Percentiles rank a stretch among this genome's conserved stretches.
These are phyloP conservation scores for Alternaria consortialis DNA, from an alignment of 2,329 filamentous ascomycete species.

Conservation along the genomic window DNA sequence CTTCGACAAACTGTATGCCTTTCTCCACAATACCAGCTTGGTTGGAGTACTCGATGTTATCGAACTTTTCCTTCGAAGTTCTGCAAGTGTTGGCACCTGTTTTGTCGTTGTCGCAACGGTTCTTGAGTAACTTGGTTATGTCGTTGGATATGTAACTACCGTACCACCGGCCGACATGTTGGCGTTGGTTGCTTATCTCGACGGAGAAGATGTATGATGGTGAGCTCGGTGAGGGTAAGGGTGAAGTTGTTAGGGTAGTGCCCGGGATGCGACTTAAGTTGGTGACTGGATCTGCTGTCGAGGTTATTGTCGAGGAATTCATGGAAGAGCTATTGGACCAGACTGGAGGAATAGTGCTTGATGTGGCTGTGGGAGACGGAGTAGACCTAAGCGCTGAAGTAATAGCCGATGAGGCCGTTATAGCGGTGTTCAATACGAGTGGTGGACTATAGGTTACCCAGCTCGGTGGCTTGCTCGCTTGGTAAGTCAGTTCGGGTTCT, in stretches of 20 bases:
- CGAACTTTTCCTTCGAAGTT: neutral
- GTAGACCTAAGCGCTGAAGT: neutral
- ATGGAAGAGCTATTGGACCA: neutral
- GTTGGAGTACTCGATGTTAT: conserved; percentile 3
- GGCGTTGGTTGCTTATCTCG: conserved; percentile 13
- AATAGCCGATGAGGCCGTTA: neutral
- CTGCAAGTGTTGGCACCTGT: neutral
- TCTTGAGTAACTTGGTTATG: neutral
- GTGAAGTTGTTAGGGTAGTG: neutral
- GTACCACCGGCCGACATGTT: conserved; percentile 12
- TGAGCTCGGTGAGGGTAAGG: neutral
- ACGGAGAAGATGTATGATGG: conserved; percentile 5
- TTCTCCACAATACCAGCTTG: neutral
- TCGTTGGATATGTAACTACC: conserved; percentile 3
- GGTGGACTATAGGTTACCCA: neutral
- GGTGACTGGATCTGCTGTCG: neutral
- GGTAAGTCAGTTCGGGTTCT: neutral
- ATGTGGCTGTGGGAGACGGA: neutral
- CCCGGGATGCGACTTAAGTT: neutral
- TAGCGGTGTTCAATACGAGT: neutral
- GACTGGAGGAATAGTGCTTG: neutral
- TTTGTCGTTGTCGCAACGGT: neutral
- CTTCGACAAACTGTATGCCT: neutral
- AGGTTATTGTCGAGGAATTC: neutral
- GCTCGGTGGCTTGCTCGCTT: neutral